phyloP scores from a whole-genome alignment of 2,329 filamentous ascomycete genomes.

The Fusarium pseudocircinatum region DNA sequence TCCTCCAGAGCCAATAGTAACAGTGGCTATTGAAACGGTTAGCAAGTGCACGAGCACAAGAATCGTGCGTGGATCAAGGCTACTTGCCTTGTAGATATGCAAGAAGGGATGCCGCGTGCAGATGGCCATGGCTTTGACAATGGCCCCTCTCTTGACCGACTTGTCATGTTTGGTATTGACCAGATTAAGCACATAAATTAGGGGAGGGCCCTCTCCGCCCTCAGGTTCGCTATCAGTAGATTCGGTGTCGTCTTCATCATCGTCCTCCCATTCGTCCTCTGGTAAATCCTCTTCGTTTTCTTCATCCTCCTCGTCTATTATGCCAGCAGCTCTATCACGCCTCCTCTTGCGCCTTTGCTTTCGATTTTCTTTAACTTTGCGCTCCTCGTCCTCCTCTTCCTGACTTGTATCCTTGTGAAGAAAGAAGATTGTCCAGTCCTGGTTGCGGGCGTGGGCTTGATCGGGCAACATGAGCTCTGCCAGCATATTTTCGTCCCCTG shows the following conservation, averaged over 20 bases:
- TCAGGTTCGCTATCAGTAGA: slow-evolving; percentile 71
- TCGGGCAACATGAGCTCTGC: slow-evolving; percentile 98
- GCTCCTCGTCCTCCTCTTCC: slow-evolving; percentile 81
- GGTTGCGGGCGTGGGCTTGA: slow-evolving; percentile 91
- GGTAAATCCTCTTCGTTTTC: slow-evolving; percentile 56
- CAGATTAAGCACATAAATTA: slow-evolving; percentile 96
- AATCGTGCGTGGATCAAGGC: not conserved
- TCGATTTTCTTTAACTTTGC: slow-evolving; percentile 64
- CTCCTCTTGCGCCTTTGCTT: slow-evolving; percentile 61
- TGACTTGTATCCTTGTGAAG: slow-evolving; percentile 92
- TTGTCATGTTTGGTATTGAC: slow-evolving; percentile 99
- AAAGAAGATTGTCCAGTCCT: slow-evolving; percentile 99
- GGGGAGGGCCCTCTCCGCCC: slow-evolving; percentile 82
- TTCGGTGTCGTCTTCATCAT: slow-evolving; percentile 60
- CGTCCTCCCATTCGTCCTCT: slow-evolving; percentile 59
- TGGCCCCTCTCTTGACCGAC: slow-evolving; percentile 88
- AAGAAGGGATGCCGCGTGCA: slow-evolving; percentile 97
- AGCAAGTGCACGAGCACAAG: slow-evolving; percentile 15
- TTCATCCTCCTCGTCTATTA: slow-evolving; percentile 56
- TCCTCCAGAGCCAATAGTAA: slow-evolving; percentile 91
- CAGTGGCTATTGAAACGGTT: slow-evolving; percentile 69
- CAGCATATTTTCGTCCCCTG: slow-evolving; percentile 96
- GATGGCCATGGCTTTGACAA: slow-evolving; percentile 98
- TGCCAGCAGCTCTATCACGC: slow-evolving; percentile 61
- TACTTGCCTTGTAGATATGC: slow-evolving; percentile 92